Base-by-base conservation (phyloP, 257 asterid genomes). In the Scutellaria barbata region DNA sequence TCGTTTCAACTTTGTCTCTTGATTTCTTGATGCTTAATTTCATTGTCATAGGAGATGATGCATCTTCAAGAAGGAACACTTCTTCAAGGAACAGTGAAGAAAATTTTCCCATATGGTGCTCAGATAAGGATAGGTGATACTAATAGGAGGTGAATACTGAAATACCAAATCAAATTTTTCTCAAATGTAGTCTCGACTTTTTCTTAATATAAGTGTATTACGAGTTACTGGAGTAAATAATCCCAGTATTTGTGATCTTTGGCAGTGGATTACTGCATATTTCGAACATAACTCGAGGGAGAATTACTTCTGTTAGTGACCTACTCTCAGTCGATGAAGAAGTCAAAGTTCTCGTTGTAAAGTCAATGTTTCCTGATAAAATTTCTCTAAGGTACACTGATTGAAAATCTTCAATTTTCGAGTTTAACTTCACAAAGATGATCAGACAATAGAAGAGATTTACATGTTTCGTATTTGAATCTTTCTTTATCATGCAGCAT, bases 181-280 rank as follows among this genome's bases (percentile, higher is more conserved):
- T 17, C 8, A 8, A 30, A 39, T 54, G 52, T 41, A 41, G 66
- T 65, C 30, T 18, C 1, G 14, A 11, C 61, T 9, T 9, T 30
- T 39, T 35, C 10, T 14, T 30, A 30, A 30, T 30, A 30, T 30
- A 30, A 30, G 5, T 30, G 42, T 13, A 5, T 66, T 45, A 12
- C 60, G 10, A 59, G 67, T 61, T 41, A 56, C 48, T 13, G 18
- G 63, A 65, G 66, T 63, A 22, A 71, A 22, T 55, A 39, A 52
- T 47, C 41, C 48, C 68, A 1, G 12, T 33, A 9, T 8, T 50
- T 65, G 57, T 45, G 22, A 8, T 71, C 58, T 74, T 81, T 77
- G 61, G 60, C 81, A 95, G 99, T 82, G 99, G 99, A 60, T 73
- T 95, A 83, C 83, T 95, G 78, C 99, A 95, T 80, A 85, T 95